Evolutionary conservation across 1,284 basidiomycete species (phyloP), one percentile per base, ranked within the genome.

Genomic region (Pseudozyma sp.): DNA sequence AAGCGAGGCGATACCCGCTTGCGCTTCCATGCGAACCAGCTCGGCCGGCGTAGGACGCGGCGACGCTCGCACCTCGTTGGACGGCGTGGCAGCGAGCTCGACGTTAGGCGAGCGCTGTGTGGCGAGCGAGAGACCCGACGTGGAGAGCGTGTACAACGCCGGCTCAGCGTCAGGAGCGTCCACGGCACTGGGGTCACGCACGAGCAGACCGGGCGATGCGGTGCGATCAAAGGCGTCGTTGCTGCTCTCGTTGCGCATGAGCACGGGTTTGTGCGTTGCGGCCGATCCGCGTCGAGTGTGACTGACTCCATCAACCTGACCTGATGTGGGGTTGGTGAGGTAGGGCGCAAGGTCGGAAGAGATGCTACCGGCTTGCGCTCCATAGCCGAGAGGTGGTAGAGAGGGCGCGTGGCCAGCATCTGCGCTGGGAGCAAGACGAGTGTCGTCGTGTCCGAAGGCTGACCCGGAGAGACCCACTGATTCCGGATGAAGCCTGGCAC

Each of bases 1-100:
- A 7, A 69, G 56, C 17, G 55, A 64, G 14, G 79, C 79, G 31
- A 75, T 65, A n/a, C 79, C 79, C n/a, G 79, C 79, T 42, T 75
- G 65, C 0, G 79, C 79, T 43, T 81, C 78, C 66, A 77, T 71
- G 8, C 68, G 70, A 14, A 81, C 77, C 7, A 70, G 24, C 53
- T 81, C 70, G 13, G 79, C 79, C 7, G 79, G 79, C 6, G 79
- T 81, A 34, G 62, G 66, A 50, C 52, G 59, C 17, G 49, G 60
- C 33, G 44, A 45, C 8, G 39, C 16, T 3, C 24, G 34, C 19
- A 33, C 14, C 1, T 13, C 19, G 37, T 17, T 40, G 44, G 11
- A 10, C 16, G 33, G 33, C 7, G 47, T 33, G 11, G 48, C 19
- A 13, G 33, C 34, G 19, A 49, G 14, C 19, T 52, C 57, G 17